A percentile compares a stretch with the other conserved stretches of the same genome.
Evolutionary conservation across 2,329 filamentous ascomycete genomes (phyloP).

Genomic region (Didymosphaeria variabile): DNA sequence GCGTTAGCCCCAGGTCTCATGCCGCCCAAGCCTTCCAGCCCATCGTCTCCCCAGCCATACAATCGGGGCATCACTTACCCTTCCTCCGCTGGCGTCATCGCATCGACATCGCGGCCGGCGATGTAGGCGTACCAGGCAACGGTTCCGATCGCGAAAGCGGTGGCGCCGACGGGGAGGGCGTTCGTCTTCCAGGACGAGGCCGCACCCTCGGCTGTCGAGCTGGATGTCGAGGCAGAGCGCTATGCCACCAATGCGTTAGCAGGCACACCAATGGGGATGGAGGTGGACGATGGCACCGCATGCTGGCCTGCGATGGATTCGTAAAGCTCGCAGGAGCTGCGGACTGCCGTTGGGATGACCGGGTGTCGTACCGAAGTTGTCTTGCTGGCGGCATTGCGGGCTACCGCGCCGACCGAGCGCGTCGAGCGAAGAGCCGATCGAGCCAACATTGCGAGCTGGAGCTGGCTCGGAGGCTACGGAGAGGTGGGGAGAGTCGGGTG

Average conservation of each 20-base stretch:
- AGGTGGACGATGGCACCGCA: constrained; percentile 24
- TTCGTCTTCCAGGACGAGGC: constrained; percentile 84
- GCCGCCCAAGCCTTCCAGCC: constrained; percentile 35
- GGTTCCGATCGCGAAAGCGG: constrained; percentile 84
- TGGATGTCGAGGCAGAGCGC: constrained; percentile 75
- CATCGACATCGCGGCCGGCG: constrained; percentile 87
- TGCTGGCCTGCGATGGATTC: constrained; percentile 29
- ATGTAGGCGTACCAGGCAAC: constrained; percentile 98
- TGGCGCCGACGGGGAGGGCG: constrained; percentile 85
- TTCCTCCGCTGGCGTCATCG: constrained; percentile 94
- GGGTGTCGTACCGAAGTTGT: constrained; percentile 57
- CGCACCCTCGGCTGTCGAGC: constrained; percentile 71
- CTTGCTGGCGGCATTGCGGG: constrained; percentile 66
- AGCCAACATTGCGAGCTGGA: constrained; percentile 80
- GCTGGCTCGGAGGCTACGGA: constrained; percentile 49
- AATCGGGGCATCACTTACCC: constrained; percentile 74
- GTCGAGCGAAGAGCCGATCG: constrained; percentile 88
- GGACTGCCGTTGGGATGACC: constrained; percentile 36
- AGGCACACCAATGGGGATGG: constrained; percentile 38
- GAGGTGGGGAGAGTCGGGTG: constrained; percentile 45
- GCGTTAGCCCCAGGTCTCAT: constrained; percentile 40
- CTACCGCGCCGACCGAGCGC: constrained; percentile 84
- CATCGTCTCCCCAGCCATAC: constrained; percentile 33
- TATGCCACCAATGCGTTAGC: constrained; percentile 48
- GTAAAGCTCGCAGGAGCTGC: constrained; percentile 41